Percentiles rank a stretch among this genome's conserved stretches.
phyloP scores from a whole-genome alignment of 768 basidiomycete genomes.

The Cystofilobasidium capitatum region DNA sequence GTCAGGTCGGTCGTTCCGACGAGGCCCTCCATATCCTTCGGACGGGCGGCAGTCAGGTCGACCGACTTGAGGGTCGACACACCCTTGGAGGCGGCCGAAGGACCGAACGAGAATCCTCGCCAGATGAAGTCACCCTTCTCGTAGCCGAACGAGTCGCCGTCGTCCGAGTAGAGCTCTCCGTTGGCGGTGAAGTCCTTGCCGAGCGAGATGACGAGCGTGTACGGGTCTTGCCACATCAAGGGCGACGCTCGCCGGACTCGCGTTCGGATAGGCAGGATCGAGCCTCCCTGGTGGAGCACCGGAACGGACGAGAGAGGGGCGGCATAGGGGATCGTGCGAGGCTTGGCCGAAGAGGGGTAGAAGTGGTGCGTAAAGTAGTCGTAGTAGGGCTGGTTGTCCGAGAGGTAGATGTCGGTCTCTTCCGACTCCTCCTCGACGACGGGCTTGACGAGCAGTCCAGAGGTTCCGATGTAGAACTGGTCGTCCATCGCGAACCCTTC shows the following conservation, averaged over 20 bases:
- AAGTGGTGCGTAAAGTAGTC: constrained; percentile 70
- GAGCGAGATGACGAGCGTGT: constrained; percentile 78
- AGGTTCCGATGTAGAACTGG: constrained; percentile 82
- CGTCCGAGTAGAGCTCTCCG: constrained; percentile 91
- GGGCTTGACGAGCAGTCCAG: constrained; percentile 84
- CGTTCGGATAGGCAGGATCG: constrained; percentile 76
- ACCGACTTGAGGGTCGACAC: constrained; percentile 43
- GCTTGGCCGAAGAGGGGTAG: constrained; percentile 42
- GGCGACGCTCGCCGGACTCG: constrained; percentile 75
- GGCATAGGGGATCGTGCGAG: constrained; percentile 54
- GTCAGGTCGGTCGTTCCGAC: not conserved
- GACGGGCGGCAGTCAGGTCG: constrained; percentile 48
- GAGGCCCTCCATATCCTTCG: constrained; percentile 46
- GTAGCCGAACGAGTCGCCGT: constrained; percentile 74
- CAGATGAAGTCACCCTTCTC: constrained; percentile 69
- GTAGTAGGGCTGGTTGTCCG: constrained; percentile 87
- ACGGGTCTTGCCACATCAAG: constrained; percentile 83
- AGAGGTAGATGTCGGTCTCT: constrained; percentile 66
- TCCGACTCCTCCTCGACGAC: constrained; percentile 64
- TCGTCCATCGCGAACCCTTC: constrained; percentile 82
- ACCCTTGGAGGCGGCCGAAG: constrained; percentile 38
- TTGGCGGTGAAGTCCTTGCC: constrained; percentile 49
- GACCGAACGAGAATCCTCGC: constrained; percentile 59
- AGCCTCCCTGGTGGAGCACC: constrained; percentile 78
- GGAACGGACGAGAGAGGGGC: constrained; percentile 74